Percentiles rank a stretch among this genome's conserved stretches.
These are phyloP conservation scores for Penicillium corylophilum DNA, from an alignment of 2,329 filamentous ascomycete genomes.

Conservation along the genomic window DNA sequence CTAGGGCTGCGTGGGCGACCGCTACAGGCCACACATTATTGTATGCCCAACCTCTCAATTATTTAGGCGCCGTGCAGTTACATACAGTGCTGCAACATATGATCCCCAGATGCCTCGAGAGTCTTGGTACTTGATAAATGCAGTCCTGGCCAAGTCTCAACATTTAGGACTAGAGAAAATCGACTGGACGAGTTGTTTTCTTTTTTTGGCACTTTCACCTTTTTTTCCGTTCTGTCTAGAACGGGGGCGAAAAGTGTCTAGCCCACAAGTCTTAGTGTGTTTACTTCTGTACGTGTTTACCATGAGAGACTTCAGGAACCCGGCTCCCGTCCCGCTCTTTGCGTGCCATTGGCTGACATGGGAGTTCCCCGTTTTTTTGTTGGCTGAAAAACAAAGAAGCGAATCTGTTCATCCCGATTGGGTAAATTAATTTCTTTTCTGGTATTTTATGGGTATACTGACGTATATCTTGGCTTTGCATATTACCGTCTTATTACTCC, in stretches of 20 bases:
- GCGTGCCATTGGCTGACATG: slow-evolving; percentile 5
- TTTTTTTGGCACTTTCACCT: neutral
- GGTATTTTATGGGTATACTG: no score
- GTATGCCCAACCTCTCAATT: slow-evolving; percentile 14
- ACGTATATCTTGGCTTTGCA: no score
- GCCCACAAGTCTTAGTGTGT: neutral
- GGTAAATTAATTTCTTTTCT: neutral
- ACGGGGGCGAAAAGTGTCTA: neutral
- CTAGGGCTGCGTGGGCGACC: slow-evolving; percentile 8
- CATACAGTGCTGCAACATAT: neutral
- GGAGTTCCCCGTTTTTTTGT: slow-evolving; percentile 4
- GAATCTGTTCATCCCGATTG: neutral
- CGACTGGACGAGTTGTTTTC: neutral
- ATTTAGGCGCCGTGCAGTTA: slow-evolving; percentile 5
- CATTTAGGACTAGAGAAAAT: neutral
- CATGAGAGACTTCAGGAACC: slow-evolving; percentile 7
- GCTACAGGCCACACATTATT: slow-evolving; percentile 6
- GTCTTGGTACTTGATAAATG: neutral
- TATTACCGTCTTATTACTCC: neutral
- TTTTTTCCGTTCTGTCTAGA: neutral
- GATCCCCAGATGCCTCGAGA: neutral
- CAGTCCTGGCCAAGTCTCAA: neutral
- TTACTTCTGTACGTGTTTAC: neutral
- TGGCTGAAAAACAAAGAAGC: neutral
- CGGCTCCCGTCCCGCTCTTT: neutral